Evolutionary conservation across 179 eudicot genomes (phyloP).

Genomic region (Silene vulgaris): DNA sequence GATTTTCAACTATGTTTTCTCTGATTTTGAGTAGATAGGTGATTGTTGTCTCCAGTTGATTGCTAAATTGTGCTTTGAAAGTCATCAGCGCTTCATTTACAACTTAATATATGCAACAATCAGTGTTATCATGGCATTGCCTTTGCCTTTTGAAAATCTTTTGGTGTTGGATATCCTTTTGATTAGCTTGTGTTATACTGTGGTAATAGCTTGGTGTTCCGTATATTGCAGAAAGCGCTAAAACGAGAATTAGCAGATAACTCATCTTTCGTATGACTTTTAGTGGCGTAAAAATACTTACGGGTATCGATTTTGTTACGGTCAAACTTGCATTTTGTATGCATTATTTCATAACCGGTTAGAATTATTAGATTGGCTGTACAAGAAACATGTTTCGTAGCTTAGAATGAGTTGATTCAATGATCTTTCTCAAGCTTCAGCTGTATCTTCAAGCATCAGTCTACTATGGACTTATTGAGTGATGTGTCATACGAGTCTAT

Average conservation of each 20-base stretch:
- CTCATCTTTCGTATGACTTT: background rate
- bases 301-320: no score
- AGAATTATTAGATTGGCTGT: no score
- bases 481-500: no score
- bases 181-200: background rate
- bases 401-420: no score
- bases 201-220: background rate
- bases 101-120: background rate
- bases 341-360: no score
- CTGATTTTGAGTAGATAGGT: background rate
- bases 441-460: no score
- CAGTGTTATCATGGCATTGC: background rate
- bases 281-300: background rate
- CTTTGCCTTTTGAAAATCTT: background rate
- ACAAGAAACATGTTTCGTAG: no score
- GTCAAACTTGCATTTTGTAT: no score
- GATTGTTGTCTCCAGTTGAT: background rate
- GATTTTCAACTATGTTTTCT: no score
- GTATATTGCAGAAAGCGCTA: background rate
- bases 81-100: background rate
- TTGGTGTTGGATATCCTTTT: background rate
- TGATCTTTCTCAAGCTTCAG: no score
- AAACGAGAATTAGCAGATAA: background rate
- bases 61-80: background rate
- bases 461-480: no score